Conservation (phyloP, 2,329 filamentous ascomycete genomes). For the Colletotrichum endophyticum region DNA sequence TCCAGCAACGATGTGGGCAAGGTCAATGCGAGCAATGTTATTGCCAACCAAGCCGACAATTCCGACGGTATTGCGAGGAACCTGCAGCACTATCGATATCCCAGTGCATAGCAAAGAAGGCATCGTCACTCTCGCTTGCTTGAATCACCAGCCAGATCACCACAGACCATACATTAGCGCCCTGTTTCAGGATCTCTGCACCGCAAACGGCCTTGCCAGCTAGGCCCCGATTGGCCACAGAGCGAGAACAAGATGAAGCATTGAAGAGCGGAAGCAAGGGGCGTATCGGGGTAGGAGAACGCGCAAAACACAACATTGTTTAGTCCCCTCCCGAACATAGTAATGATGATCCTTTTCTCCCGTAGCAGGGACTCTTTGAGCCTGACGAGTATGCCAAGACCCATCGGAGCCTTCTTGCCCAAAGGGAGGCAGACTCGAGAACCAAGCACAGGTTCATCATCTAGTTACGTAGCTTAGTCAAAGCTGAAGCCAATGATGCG, state of each 20-base stretch:
- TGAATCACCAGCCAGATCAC: neutral
- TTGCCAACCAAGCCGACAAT: too few species aligned
- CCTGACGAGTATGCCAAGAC: too few species aligned
- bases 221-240: fast-evolving
- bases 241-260: neutral
- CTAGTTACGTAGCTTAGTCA: neutral
- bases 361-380: neutral
- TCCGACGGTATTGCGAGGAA: too few species aligned
- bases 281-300: neutral
- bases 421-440: neutral
- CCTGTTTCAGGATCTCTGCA: neutral
- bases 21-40: too few species aligned
- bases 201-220: neutral
- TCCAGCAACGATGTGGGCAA: too few species aligned
- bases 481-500: neutral
- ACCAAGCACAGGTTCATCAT: neutral
- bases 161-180: neutral
- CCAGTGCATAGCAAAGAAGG: neutral
- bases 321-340: neutral
- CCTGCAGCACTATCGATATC: too few species aligned
- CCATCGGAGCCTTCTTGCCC: too few species aligned
- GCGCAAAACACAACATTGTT: neutral
- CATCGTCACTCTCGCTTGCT: neutral
- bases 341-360: fast-evolving
- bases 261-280: neutral